Conservation (phyloP, 768 basidiomycete genomes). For the Tylopilus balloui region DNA sequence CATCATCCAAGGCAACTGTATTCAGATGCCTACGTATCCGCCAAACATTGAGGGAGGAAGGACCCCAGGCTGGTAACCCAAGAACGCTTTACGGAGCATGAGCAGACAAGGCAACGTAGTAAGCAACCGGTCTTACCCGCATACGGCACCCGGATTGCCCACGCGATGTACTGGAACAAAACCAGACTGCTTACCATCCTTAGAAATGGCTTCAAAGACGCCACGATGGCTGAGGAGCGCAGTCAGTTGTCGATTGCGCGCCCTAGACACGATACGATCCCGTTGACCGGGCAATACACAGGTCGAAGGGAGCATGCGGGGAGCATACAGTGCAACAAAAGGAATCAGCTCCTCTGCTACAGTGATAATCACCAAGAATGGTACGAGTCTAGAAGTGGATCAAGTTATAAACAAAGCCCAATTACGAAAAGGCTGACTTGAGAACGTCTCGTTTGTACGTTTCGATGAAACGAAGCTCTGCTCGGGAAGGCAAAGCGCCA, state of each 20-base stretch:
- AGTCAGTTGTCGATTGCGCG: constrained; percentile 43
- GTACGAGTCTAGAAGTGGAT: constrained; percentile 48
- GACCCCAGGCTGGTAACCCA: constrained; percentile 38
- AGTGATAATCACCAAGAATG: constrained; percentile 70
- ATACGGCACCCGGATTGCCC: constrained; percentile 40
- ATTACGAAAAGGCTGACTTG: constrained; percentile 46
- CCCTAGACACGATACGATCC: constrained; percentile 55
- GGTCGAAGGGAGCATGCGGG: constrained; percentile 80
- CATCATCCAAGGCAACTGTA: constrained; percentile 56
- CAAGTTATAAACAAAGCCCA: constrained; percentile 5
- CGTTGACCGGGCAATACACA: constrained; percentile 80
- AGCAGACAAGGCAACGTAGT: neutral
- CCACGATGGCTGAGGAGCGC: constrained; percentile 36
- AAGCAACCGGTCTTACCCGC: constrained; percentile 44
- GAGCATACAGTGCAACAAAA: constrained; percentile 80
- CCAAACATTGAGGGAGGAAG: constrained; percentile 28
- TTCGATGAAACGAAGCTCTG: constrained; percentile 64
- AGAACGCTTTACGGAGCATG: constrained; percentile 37
- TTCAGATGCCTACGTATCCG: constrained; percentile 37
- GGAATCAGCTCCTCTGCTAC: constrained; percentile 80
- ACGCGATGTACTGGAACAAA: constrained; percentile 13
- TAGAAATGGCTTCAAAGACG: constrained; percentile 33
- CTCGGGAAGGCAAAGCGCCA: constrained; percentile 58
- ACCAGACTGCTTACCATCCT: constrained; percentile 33
- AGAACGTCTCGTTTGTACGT: constrained; percentile 63